Evolutionary conservation across 495 filamentous ascomycete species (phyloP).

Genomic region (Neurospora sp.): DNA sequence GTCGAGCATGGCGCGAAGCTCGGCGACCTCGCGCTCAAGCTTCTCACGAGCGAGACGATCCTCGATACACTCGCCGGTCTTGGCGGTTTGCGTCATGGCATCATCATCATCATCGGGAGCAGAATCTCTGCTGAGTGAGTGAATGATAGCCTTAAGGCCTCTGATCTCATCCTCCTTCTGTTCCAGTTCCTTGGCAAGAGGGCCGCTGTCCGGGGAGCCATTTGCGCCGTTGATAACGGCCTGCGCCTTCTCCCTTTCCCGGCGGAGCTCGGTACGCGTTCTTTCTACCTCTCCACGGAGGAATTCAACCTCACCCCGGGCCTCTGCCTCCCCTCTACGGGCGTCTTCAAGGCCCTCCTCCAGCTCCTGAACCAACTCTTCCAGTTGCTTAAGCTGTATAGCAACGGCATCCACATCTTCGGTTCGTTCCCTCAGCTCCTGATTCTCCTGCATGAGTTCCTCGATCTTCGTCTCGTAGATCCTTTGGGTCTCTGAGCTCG

Average conservation of each 20-base stretch:
- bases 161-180: constrained; percentile 96
- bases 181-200: constrained; percentile 64
- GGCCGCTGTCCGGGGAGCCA: constrained; percentile 35
- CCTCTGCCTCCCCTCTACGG: constrained; percentile 91
- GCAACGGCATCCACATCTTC: constrained; percentile 90
- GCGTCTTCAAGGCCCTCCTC: constrained; percentile 97
- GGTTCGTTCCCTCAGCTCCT: constrained; percentile 67
- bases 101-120: constrained; percentile 40
- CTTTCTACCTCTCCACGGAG: constrained; percentile 91
- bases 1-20: constrained; percentile 60
- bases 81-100: constrained; percentile 27
- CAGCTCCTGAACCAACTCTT: constrained; percentile 90
- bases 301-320: constrained; percentile 92
- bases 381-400: constrained; percentile 82
- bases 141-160: constrained; percentile 94
- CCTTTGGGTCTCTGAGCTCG: constrained; percentile 92
- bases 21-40: constrained; percentile 68
- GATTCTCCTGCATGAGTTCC: constrained; percentile 77
- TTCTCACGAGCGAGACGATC: constrained; percentile 47
- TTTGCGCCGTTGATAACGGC: constrained; percentile 45
- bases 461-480: constrained; percentile 90
- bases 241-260: constrained; percentile 82
- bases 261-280: constrained; percentile 76
- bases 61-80: constrained; percentile 44
- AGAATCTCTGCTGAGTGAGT: constrained; percentile 73